Evolutionary conservation across 164 flowering plant species (phyloP), one percentile per base, ranked within the genome.

Genomic region (Tinospora cordifolia): DNA sequence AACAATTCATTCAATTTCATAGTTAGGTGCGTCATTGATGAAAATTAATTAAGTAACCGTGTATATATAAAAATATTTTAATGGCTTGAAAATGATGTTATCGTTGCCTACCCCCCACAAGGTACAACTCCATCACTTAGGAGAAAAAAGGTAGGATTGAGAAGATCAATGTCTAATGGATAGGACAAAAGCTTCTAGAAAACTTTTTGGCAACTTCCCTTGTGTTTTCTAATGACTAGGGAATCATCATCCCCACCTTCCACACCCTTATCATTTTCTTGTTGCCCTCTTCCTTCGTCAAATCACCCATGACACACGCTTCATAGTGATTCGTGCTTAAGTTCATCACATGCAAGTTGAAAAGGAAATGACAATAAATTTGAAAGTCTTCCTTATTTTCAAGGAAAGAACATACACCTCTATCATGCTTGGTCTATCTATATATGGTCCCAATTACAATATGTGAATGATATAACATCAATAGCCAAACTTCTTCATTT

Each of bases 301-400:
- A 21, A n/a, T n/a, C 39, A 9, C 38, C 49, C 68, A n/a, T 26
- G 51, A 60, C 34, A 25, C 13, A 24, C 17, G 10, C 6, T 30
- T 60, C 26, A 25, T 36, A 60, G 2, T 60, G 36, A 6, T 65
- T 65, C 51, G 11, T 65, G 27, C 15, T 40, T 30, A 30, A 11
- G 38, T 66, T 46, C 69, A 66, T n/a, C n/a, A 30, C 69, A 66
- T 44, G 69, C 60, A 30, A 6, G 26, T 66, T 25, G 38, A 46
- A 19, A 38, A 17, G 21, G 47, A 38, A 3, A 25, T 36, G 46
- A 64, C 8, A 62, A 26, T 12, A 57, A 66, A 66, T 51, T n/a
- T 36, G 22, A 68, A 15, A 14, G 62, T 40, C 39, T 68, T 34
- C 38, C 58, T 39, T 59, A 22, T 69, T 59, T 59, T 65, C 2